A percentile compares a stretch with the other conserved stretches of the same genome.
Conservation (phyloP, 1,139 yeast species). For the Scheffersomyces segobiensis region DNA sequence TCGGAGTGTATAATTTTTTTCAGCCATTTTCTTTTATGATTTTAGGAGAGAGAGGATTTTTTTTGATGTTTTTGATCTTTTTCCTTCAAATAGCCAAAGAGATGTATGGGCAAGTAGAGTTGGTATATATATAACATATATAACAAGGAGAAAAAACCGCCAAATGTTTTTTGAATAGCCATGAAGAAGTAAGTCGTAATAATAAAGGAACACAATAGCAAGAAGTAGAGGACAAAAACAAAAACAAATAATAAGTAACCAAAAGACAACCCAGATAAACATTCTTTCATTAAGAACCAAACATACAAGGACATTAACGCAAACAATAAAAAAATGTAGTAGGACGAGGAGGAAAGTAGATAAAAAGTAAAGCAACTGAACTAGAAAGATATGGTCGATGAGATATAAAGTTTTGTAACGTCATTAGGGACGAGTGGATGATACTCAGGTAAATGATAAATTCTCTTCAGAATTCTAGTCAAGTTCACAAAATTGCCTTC, state of each 20-base stretch:
- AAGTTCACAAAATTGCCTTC: background rate
- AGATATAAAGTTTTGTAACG: background rate
- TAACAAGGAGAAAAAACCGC: background rate
- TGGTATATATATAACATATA: background rate
- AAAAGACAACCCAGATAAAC: background rate
- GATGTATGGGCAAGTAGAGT: background rate
- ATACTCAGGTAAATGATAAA: background rate
- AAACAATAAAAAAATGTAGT: background rate
- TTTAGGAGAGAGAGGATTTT: background rate
- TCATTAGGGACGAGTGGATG: background rate
- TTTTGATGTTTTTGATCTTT: background rate
- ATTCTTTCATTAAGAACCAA: background rate
- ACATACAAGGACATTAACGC: slow-evolving; percentile 1
- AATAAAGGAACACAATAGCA: background rate
- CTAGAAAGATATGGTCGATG: background rate
- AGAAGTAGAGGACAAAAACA: background rate
- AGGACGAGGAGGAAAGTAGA: background rate
- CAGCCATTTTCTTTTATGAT: background rate
- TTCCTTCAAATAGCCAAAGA: background rate
- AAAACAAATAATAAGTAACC: background rate
- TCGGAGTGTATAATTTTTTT: background rate
- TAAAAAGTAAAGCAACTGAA: background rate
- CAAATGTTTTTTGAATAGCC: background rate
- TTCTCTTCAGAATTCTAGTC: background rate
- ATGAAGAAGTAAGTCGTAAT: background rate